Conservation (phyloP, 208 protist genomes). For the Plasmodiophora brassicae region DNA sequence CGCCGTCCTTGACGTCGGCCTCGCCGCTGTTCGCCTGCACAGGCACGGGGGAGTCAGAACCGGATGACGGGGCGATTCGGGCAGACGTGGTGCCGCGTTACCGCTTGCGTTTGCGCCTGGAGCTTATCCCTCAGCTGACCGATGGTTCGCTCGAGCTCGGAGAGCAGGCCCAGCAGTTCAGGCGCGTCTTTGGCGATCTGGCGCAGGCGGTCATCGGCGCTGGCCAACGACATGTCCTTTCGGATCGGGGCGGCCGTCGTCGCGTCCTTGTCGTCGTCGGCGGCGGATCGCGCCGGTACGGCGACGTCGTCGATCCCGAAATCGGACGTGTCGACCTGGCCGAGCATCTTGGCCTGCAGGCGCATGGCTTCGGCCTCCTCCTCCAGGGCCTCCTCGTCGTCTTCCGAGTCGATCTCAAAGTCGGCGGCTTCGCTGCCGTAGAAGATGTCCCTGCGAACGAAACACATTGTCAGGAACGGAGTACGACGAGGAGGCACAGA, state of each 20-base stretch:
- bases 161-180: background rate
- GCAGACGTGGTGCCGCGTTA: no score
- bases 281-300: background rate
- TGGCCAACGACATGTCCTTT: background rate
- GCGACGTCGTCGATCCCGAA: background rate
- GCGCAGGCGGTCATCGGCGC: background rate
- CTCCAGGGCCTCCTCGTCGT: background rate
- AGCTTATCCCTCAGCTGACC: background rate
- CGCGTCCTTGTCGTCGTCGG: background rate
- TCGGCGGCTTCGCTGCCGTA: constrained; percentile 19
- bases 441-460: background rate
- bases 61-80: no score
- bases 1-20: background rate
- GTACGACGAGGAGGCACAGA: no score
- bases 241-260: background rate
- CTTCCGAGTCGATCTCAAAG: constrained; percentile 13
- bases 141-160: background rate
- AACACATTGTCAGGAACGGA: no score
- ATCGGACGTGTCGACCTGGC: background rate
- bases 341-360: background rate
- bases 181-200: background rate
- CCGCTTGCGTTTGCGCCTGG: background rate
- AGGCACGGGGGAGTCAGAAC: no score
- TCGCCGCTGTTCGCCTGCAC: no score
- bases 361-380: background rate